phyloP scores from a whole-genome alignment of 306 rosid species.

The Bauhinia variegata region DNA sequence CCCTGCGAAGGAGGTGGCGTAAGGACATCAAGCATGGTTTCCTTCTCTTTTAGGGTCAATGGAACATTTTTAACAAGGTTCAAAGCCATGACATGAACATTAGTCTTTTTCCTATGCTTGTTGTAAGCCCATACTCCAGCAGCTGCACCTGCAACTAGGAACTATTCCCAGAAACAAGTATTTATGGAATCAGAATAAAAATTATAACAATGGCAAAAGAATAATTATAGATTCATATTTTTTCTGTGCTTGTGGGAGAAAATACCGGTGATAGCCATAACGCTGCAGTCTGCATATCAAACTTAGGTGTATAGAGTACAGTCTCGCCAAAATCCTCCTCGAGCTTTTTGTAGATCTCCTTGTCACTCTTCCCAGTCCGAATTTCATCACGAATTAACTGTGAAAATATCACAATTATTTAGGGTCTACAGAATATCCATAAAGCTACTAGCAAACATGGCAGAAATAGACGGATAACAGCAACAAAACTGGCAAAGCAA shows the following conservation, averaged over 20 bases:
- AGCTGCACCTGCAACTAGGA: conserved; percentile 59
- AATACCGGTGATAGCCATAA: conserved; percentile 89
- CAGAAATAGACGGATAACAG: conserved; percentile 15
- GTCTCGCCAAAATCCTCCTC: conserved; percentile 87
- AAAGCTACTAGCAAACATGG: conserved; percentile 14
- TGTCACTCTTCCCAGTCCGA: conserved; percentile 72
- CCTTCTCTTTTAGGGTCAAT: conserved; percentile 77
- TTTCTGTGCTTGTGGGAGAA: background rate
- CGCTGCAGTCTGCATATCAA: conserved; percentile 95
- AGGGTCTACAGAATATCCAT: conserved; percentile 6
- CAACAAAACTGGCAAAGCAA: conserved; percentile 10
- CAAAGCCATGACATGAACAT: conserved; percentile 82
- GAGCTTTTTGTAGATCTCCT: conserved; percentile 79
- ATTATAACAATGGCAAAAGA: background rate
- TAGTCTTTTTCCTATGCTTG: conserved; percentile 66
- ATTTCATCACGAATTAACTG: conserved; percentile 95
- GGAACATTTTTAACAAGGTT: conserved; percentile 75
- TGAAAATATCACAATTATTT: conserved; percentile 27
- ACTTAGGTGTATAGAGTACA: conserved; percentile 79
- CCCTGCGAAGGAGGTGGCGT: conserved; percentile 67
- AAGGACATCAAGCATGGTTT: conserved; percentile 81
- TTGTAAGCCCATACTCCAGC: conserved; percentile 78
- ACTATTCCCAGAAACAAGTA: conserved; percentile 36
- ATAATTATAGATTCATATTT: background rate
- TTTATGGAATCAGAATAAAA: background rate